These are phyloP conservation scores for Xylariales sp. DNA, from an alignment of 2,329 filamentous ascomycete genomes.

Conservation along the genomic window DNA sequence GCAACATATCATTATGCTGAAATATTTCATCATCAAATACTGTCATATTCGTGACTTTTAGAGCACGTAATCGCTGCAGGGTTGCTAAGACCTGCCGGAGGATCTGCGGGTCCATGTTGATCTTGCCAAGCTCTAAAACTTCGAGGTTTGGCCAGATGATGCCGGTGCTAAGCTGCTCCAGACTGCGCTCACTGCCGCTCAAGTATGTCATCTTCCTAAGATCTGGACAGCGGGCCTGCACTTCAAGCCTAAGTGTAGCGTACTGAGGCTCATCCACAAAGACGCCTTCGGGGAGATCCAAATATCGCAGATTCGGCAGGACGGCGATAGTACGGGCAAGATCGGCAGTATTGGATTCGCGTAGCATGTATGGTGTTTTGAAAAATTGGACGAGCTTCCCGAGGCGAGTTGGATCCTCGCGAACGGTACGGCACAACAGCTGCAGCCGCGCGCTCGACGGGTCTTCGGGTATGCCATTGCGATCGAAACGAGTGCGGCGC, in stretches of 20 bases:
- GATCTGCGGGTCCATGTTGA: constrained; percentile 66
- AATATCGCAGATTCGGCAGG: constrained; percentile 78
- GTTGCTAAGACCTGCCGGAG: constrained; percentile 67
- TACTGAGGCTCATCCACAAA: constrained; percentile 77
- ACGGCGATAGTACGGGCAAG: constrained; percentile 83
- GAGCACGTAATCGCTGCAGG: constrained; percentile 63
- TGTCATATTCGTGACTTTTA: constrained; percentile 68
- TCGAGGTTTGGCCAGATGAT: constrained; percentile 67
- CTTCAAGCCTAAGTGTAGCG: constrained; percentile 72
- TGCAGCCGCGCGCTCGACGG: constrained; percentile 70
- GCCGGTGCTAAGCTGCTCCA: constrained; percentile 64
- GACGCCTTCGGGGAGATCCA: constrained; percentile 86
- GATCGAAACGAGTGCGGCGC: constrained; percentile 66
- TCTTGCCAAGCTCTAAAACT: constrained; percentile 64
- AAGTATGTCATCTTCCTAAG: constrained; percentile 87
- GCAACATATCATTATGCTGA: constrained; percentile 57
- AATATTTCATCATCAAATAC: constrained; percentile 78
- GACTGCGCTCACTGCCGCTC: constrained; percentile 70
- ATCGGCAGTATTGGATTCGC: constrained; percentile 79
- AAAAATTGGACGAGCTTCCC: constrained; percentile 71
- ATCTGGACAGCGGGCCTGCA: constrained; percentile 78
- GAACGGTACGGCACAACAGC: constrained; percentile 76
- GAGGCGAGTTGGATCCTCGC: constrained; percentile 66
- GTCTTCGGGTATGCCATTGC: constrained; percentile 77
- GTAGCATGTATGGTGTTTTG: constrained; percentile 92